A percentile compares a stretch with the other conserved stretches of the same genome.
Conservation (phyloP, 1,284 basidiomycete species). For the Gomphus sp. region DNA sequence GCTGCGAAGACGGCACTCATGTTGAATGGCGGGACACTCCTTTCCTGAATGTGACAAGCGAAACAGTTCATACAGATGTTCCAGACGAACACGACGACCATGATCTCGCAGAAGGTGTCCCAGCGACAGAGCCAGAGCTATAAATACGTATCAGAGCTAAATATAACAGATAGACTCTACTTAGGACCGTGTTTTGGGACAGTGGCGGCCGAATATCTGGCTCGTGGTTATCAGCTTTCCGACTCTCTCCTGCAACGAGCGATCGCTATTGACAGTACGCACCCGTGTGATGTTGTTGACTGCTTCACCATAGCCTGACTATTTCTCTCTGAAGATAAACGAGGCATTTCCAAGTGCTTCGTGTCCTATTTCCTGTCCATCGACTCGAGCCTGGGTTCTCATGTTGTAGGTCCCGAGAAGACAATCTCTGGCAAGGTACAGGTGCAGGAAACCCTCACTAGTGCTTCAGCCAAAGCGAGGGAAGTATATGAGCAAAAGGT, state of each 20-base stretch:
- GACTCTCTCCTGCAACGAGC: slow-evolving; percentile 76
- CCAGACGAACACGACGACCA: slow-evolving; percentile 25
- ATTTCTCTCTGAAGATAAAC: slow-evolving; percentile 43
- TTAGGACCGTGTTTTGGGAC: not conserved
- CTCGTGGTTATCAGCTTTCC: slow-evolving; percentile 74
- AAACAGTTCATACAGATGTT: slow-evolving; percentile 48
- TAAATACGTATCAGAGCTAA: slow-evolving; percentile 37
- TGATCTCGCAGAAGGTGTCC: slow-evolving; percentile 19
- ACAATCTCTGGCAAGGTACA: slow-evolving; percentile 70
- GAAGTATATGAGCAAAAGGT: slow-evolving; percentile 78
- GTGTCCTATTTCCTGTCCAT: slow-evolving; percentile 65
- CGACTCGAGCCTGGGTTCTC: slow-evolving; percentile 61
- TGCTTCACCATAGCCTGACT: not conserved
- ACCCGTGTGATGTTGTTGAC: not conserved
- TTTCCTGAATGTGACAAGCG: slow-evolving; percentile 54
- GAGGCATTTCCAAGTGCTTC: slow-evolving; percentile 84
- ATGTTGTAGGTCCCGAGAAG: slow-evolving; percentile 60
- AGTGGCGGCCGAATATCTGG: slow-evolving; percentile 87
- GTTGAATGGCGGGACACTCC: slow-evolving; percentile 66
- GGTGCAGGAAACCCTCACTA: slow-evolving; percentile 36
- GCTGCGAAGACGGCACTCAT: slow-evolving; percentile 77
- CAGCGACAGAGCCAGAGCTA: slow-evolving; percentile 74
- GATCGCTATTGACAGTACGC: slow-evolving; percentile 78
- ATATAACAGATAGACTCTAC: not conserved
- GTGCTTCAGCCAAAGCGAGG: slow-evolving; percentile 56